phyloP scores from a whole-genome alignment of 164 flowering plant species.

The Umbellularia californica region DNA sequence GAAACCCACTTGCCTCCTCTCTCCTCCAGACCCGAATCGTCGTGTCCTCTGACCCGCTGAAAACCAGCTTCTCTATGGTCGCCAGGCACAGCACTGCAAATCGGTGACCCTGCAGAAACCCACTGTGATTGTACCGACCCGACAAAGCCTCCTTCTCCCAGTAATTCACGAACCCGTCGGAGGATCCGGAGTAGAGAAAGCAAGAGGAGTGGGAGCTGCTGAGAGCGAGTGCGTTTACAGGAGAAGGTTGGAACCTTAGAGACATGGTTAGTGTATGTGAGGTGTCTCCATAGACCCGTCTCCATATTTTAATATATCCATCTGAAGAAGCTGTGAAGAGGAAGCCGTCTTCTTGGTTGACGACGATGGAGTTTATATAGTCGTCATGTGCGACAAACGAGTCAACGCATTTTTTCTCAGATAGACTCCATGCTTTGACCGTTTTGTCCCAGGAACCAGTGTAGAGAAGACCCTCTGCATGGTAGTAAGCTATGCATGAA shows the following conservation, averaged over 20 bases:
- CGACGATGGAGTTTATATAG: constrained; percentile 26
- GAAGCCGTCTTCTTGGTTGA: constrained; percentile 43
- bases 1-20: constrained; percentile 35
- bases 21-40: constrained; percentile 48
- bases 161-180: constrained; percentile 36
- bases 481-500: constrained; percentile 44
- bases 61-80: constrained; percentile 24
- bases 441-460: constrained; percentile 37
- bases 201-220: constrained; percentile 5
- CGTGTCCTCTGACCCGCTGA: constrained; percentile 50
- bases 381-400: constrained; percentile 38
- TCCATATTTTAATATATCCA: constrained; percentile 47
- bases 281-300: constrained; percentile 33
- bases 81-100: constrained; percentile 40
- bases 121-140: constrained; percentile 33
- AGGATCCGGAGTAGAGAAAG: constrained; percentile 40
- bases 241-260: constrained; percentile 36
- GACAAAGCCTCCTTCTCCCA: constrained; percentile 39
- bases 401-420: constrained; percentile 23
- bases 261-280: constrained; percentile 48
- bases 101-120: constrained; percentile 35
- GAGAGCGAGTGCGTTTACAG: constrained; percentile 36
- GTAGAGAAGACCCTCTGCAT: constrained; percentile 29
- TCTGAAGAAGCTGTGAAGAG: constrained; percentile 37
- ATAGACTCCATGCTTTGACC: constrained; percentile 32